These are phyloP conservation scores for Pythium monospermum DNA, from an alignment of 352 stramenopile species.

Conservation along the genomic window DNA sequence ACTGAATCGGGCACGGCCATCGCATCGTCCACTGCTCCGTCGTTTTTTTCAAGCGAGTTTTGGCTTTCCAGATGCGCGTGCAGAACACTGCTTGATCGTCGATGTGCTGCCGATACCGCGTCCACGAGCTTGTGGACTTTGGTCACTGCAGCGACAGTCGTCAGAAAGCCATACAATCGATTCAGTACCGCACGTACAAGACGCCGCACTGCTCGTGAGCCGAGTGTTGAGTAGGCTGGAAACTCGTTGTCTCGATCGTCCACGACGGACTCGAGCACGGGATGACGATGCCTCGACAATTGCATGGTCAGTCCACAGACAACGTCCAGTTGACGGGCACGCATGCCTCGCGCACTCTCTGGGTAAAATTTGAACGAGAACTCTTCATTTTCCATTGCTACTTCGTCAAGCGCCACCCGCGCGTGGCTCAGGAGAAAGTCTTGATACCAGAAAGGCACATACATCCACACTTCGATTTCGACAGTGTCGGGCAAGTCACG, in stretches of 20 bases:
- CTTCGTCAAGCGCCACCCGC: constrained; percentile 14
- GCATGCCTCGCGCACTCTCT: constrained; percentile 4
- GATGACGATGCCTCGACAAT: neutral
- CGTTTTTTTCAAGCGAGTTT: constrained; percentile 12
- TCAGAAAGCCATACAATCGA: neutral
- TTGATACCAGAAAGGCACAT: constrained; percentile 25
- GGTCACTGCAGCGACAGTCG: constrained; percentile 2
- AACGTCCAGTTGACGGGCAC: constrained; percentile 3
- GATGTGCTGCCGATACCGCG: neutral
- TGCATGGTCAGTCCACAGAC: constrained; percentile 7
- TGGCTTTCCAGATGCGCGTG: neutral
- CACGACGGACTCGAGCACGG: neutral
- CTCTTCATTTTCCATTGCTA: constrained; percentile 3
- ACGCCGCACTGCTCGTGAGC: constrained; percentile 5
- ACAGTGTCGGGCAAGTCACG: constrained; percentile 20
- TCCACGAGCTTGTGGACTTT: neutral
- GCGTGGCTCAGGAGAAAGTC: constrained; percentile 23
- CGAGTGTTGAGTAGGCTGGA: constrained; percentile 18
- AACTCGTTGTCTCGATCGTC: neutral
- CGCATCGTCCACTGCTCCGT: neutral
- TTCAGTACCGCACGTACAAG: neutral
- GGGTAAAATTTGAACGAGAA: constrained; percentile 23
- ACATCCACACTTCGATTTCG: constrained; percentile 29
- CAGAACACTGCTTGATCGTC: neutral
- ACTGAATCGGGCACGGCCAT: constrained; percentile 3